These are phyloP conservation scores for Cajanus cajan DNA, from an alignment of 306 rosid genomes.

Conservation along the genomic window DNA sequence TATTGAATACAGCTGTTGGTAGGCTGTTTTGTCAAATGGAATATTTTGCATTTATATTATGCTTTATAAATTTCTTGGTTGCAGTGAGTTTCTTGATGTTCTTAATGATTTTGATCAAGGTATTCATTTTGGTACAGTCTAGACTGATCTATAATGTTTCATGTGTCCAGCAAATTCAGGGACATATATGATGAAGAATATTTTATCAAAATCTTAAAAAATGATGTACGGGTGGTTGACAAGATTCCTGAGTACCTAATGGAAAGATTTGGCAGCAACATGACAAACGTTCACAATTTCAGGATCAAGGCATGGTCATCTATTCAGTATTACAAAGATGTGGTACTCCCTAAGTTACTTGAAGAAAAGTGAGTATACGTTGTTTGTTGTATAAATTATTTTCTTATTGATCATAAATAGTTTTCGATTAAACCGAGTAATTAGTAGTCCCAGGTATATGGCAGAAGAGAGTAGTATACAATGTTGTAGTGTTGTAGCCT, in stretches of 20 bases:
- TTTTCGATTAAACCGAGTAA: background rate
- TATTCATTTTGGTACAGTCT: slow-evolving; percentile 20
- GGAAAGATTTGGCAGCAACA: slow-evolving; percentile 94
- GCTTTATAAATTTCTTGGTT: slow-evolving; percentile 11
- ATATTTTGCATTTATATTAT: slow-evolving; percentile 13
- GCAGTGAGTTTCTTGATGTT: background rate
- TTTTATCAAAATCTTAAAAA: slow-evolving; percentile 63
- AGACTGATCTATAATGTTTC: slow-evolving; percentile 38
- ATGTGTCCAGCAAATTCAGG: slow-evolving; percentile 72
- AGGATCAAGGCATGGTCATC: slow-evolving; percentile 95
- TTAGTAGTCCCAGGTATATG: slow-evolving; percentile 12
- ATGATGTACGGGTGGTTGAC: slow-evolving; percentile 82
- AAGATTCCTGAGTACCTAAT: slow-evolving; percentile 80
- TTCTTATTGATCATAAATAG: slow-evolving; percentile 21
- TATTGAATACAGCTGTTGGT: background rate
- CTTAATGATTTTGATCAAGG: background rate
- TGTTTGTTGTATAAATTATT: slow-evolving; percentile 12
- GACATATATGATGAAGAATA: slow-evolving; percentile 90
- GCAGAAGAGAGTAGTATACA: background rate
- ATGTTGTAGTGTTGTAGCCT: slow-evolving; percentile 4
- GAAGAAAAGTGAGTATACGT: slow-evolving; percentile 80
- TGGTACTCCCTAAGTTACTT: slow-evolving; percentile 85
- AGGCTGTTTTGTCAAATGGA: slow-evolving; percentile 18
- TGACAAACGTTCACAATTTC: slow-evolving; percentile 94
- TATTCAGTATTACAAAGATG: slow-evolving; percentile 73